phyloP scores from a whole-genome alignment of 164 flowering plant species.

The Liquidambar formosana region DNA sequence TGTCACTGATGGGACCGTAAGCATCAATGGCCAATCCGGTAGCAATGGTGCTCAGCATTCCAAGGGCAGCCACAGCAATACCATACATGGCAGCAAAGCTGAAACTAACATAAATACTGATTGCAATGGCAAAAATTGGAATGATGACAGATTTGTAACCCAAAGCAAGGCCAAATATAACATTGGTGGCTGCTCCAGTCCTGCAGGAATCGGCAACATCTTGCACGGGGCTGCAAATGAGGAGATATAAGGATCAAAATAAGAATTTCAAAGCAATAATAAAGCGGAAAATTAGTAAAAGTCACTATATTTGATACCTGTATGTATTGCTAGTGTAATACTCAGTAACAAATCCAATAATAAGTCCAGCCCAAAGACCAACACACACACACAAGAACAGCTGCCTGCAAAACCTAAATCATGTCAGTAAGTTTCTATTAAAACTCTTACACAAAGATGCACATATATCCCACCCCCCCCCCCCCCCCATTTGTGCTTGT shows the following conservation, averaged over 20 bases:
- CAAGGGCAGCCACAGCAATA: constrained; percentile 79
- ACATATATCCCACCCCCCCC: too few relatives aligned
- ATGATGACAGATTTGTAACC: constrained; percentile 89
- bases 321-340: constrained; percentile 81
- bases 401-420: constrained; percentile 43
- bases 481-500: background rate
- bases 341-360: constrained; percentile 72
- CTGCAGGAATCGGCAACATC: constrained; percentile 89
- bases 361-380: constrained; percentile 79
- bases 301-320: constrained; percentile 34
- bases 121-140: constrained; percentile 78
- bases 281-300: background rate
- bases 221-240: constrained; percentile 68
- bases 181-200: constrained; percentile 85
- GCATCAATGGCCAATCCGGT: constrained; percentile 89
- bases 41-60: constrained; percentile 87
- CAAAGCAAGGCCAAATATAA: constrained; percentile 80
- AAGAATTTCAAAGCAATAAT: background rate
- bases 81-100: constrained; percentile 88
- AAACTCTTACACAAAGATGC: background rate
- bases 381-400: constrained; percentile 64
- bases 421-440: background rate
- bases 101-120: constrained; percentile 76
- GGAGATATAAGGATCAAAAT: background rate
- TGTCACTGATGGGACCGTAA: constrained; percentile 85